Base-by-base conservation (phyloP, 768 basidiomycete genomes). In the Tephrocybe sp. region DNA sequence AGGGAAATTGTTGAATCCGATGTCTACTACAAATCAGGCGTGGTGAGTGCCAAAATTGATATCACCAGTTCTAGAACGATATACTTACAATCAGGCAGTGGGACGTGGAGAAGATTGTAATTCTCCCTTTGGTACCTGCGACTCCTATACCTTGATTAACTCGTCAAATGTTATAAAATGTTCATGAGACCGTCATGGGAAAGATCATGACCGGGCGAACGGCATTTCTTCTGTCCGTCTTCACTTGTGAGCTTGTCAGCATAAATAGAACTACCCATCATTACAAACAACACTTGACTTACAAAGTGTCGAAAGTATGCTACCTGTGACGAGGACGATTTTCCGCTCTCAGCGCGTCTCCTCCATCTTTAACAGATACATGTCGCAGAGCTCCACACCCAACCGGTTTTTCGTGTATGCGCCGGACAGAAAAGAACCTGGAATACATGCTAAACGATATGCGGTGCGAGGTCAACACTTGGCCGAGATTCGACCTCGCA, bases 31-130 rank as follows among this genome's bases (percentile, higher is more conserved):
- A 72, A 62, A 5, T 56, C 68, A 9, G 73, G 70, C 45, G 74
- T 75, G 45, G 75, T 73, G 55, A 58, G 69, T 66, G 23, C n/a
- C 13, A 22, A 33, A 13, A 38, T 39, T 34, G 14, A 20, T 20
- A 11, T 53, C 31, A n/a, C 19, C 19, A 33, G 19, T 33, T 23
- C 17, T 3, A 20, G 9, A 13, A 31, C 39, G 1, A 2, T 39
- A 16, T 19, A 19, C 48, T 50, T 16, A 49, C 20, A 14, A 16
- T 35, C 30, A 11, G 36, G 11, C 52, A 84, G 83, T 84, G 83
- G 83, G 80, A 84, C 53, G 66, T 71, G 44, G 78, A 80, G 57
- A 81, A 72, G 55, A 43, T 83, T 13, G 66, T 73, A 2, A 79
- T 84, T 39, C 51, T 69, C 19, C 80, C 82, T 1, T 72, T 76